Evolutionary conservation across 768 basidiomycete species (phyloP), one percentile per base, ranked within the genome.

Genomic region (Mycena capillaripes): DNA sequence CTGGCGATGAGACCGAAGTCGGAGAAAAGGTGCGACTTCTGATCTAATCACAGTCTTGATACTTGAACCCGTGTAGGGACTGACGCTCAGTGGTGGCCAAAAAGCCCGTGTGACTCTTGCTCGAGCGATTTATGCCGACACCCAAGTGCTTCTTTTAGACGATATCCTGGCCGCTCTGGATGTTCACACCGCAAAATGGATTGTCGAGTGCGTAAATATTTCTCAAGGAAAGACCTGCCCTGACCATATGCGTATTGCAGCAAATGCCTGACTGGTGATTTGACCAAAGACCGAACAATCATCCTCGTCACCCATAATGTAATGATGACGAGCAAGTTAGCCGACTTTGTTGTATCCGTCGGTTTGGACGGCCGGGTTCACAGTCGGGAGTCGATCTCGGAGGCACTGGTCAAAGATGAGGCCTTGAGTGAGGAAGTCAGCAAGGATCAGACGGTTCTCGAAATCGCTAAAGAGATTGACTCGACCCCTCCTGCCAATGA

Each of bases 261-360:
- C n/a, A 86, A 95, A 70, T 97, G 96, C 77, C 84, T 99, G n/a
- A 86, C 88, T 72, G 97, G 97, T 9, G 91, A 93, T 56, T 84
- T 98, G 42, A 87, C 96, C 79, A 81, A 84, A 27, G 91, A 90
- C n/a, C 87, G 97, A 50, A 98, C 97, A 0, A 84, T 97, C 58
- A 86, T 98, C 52, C 87, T 99, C 32, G 97, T 98, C 53, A 74
- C 73, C 16, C 73, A 74, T 27, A 74, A 74, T 32, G 84, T 92
- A 21, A 86, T 87, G 4, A 81, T 93, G 79, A 81, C 86, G 3
- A 81, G 82, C 9, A 85, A 89, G 3, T 82, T 91, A 10, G 90
- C 91, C 3, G 83, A 86, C n/a, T 89, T 87, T 68, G 87, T 91
- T 11, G 87, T 93, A 11, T 87, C 89, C 0, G 71, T 93, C n/a